Evolutionary conservation across 139 green algal genomes (phyloP), one percentile per base, ranked within the genome.

Genomic region (Pseudopediastrum boryanum): DNA sequence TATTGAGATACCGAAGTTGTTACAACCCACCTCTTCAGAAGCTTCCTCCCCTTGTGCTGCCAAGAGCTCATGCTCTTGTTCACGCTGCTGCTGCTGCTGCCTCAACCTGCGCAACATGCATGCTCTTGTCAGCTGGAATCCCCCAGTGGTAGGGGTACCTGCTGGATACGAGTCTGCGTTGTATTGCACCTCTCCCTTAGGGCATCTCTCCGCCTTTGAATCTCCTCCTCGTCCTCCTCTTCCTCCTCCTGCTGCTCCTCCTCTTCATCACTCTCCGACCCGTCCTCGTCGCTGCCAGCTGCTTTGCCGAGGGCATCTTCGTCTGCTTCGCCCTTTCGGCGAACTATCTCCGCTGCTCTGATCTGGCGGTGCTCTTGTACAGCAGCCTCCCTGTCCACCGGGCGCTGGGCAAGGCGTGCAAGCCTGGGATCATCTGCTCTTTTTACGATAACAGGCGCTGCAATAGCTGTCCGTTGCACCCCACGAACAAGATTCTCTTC

Each of bases 381-480:
- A 25, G 77, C 78, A 29, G 88, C 82, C 23, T 87, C 79, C 19
- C 65, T 51, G 33, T 89, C 86, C n/a, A 79, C 71, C 33, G 48
- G 51, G 0, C 67, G 70, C 27, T 83, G 77, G 58, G 70, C 82
- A 36, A 95, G 75, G 29, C 91, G 86, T 1, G 70, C 56, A 23
- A 95, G 74, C 6, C 91, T 82, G 0, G 89, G 86, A 43, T 95
- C 90, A 38, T 89, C 91, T 8, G 65, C 85, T 27, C 70, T 85
- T 56, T 91, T 90, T 2, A 94, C 54, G 8, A 96, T 84, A 27
- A 94, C 90, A 4, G 92, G 90, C 0, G 89, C 87, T 25, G 85
- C 75, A 19, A 92, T 75, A 13, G 84, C 86, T 16, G 90, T 90
- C 2, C 85, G 82, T 41, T 82, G 68, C 7, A 90, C 77, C 36